These are phyloP conservation scores for Mycena albidolilacea DNA, from an alignment of 768 basidiomycete species.

Conservation along the genomic window DNA sequence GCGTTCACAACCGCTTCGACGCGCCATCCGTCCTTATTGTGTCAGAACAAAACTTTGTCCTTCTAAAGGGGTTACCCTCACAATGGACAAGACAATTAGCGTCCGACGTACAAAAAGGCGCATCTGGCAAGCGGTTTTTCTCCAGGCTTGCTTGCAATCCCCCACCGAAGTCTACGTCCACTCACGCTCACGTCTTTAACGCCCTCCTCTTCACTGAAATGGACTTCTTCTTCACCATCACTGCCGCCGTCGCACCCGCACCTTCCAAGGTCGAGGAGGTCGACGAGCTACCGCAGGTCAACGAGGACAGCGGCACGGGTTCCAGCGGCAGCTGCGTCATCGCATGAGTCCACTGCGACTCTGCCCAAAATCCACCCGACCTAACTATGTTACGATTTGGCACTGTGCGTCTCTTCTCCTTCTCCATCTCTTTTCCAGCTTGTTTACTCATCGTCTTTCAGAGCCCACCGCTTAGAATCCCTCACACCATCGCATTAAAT, in stretches of 20 bases:
- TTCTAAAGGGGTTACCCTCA: slow-evolving; percentile 15
- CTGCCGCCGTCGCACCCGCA: slow-evolving; percentile 13
- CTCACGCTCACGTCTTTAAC: not conserved
- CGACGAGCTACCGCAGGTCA: slow-evolving; percentile 26
- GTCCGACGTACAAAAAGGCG: slow-evolving; percentile 18
- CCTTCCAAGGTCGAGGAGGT: slow-evolving; percentile 23
- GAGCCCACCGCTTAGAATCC: not conserved
- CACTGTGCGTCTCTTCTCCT: slow-evolving; percentile 2
- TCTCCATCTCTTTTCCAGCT: not conserved
- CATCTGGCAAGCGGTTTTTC: not conserved
- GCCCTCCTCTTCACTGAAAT: slow-evolving; percentile 25
- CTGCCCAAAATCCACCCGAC: not conserved
- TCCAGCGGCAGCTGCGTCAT: slow-evolving; percentile 35
- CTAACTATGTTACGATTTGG: not conserved
- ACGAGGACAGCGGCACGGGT: slow-evolving; percentile 34
- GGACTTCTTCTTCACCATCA: slow-evolving; percentile 36
- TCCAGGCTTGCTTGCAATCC: not conserved
- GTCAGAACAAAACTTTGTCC: slow-evolving; percentile 1
- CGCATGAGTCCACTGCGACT: slow-evolving; percentile 11
- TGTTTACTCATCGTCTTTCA: not conserved
- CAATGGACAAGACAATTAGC: slow-evolving; percentile 30
- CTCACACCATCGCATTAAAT: not conserved
- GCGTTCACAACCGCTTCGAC: not conserved
- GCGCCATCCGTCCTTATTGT: slow-evolving; percentile 25
- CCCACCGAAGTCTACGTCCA: not conserved